A percentile compares a stretch with the other conserved stretches of the same genome.
These are phyloP conservation scores for Colletotrichum higginsianum DNA, from an alignment of 2,329 filamentous ascomycete genomes.

Conservation along the genomic window DNA sequence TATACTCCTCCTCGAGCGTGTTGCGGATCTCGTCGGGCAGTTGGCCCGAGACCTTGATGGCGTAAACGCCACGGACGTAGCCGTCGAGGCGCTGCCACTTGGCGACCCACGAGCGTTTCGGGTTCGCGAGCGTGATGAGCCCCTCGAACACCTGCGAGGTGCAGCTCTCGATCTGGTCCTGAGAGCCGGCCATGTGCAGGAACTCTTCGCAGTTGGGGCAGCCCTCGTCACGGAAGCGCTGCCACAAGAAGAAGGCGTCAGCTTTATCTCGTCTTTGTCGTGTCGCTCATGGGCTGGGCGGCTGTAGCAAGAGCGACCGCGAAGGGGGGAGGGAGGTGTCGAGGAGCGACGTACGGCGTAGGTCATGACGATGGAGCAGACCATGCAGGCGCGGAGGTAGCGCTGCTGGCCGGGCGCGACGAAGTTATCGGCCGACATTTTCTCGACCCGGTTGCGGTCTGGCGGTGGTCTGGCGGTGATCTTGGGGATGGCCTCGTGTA, in stretches of 20 bases:
- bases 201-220: constrained; percentile 98
- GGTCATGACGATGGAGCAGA: constrained; percentile 94
- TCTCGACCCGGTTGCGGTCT: constrained; percentile 9
- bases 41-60: constrained; percentile 92
- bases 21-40: constrained; percentile 76
- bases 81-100: constrained; percentile 93
- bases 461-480: too few species aligned
- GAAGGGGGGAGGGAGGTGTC: constrained; percentile 15
- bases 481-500: background rate
- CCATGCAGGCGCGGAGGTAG: constrained; percentile 96
- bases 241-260: constrained; percentile 21
- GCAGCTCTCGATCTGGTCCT: constrained; percentile 90
- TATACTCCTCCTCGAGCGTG: constrained; percentile 73
- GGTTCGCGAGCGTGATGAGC: constrained; percentile 86
- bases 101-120: constrained; percentile 92
- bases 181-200: constrained; percentile 83
- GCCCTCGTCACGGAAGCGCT: constrained; percentile 89
- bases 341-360: constrained; percentile 70
- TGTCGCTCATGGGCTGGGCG: background rate
- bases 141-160: constrained; percentile 98
- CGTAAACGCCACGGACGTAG: constrained; percentile 92
- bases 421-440: constrained; percentile 70
- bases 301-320: background rate
- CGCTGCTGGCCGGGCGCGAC: constrained; percentile 83
- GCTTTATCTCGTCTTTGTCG: background rate